These are phyloP conservation scores for Coix lacrymajobi DNA, from an alignment of 176 grass and related monocot genomes.

Conservation along the genomic window DNA sequence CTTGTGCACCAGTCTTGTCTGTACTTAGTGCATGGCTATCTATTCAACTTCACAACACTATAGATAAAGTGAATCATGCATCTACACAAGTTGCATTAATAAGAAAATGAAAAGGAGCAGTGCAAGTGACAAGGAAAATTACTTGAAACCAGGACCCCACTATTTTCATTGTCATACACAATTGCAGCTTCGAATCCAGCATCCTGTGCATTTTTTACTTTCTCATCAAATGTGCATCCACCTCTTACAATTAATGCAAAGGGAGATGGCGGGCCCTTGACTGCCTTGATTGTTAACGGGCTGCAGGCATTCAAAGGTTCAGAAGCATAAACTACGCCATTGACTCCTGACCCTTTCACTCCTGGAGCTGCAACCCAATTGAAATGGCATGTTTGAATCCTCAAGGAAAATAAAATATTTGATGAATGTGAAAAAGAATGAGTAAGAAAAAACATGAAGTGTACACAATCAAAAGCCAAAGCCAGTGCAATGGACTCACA, in stretches of 20 bases:
- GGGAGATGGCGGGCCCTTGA: slow-evolving; percentile 29
- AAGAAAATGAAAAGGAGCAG: neutral
- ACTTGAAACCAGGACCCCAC: slow-evolving; percentile 73
- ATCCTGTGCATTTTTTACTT: slow-evolving; percentile 78
- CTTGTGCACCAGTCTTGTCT: neutral
- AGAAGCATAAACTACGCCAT: slow-evolving; percentile 54
- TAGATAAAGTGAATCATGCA: slow-evolving; percentile 10
- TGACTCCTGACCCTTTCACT: slow-evolving; percentile 75
- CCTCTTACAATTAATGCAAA: slow-evolving; percentile 77
- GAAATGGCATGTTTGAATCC: slow-evolving; percentile 18
- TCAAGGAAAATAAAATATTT: slow-evolving; percentile 1
- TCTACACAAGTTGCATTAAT: neutral
- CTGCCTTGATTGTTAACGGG: slow-evolving; percentile 44
- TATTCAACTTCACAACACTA: neutral
- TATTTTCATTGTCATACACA: slow-evolving; percentile 80
- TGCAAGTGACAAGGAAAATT: slow-evolving; percentile 31
- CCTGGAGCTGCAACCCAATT: slow-evolving; percentile 56
- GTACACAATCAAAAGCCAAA: neutral
- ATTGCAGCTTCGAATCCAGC: slow-evolving; percentile 93
- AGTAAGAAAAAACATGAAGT: neutral
- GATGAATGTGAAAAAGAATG: neutral
- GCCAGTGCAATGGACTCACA: neutral
- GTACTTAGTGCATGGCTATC: neutral
- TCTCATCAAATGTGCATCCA: slow-evolving; percentile 81
- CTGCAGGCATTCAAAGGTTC: slow-evolving; percentile 78